These are phyloP conservation scores for Blastomyces emzantsi DNA, from an alignment of 2,329 filamentous ascomycete species.

Conservation along the genomic window DNA sequence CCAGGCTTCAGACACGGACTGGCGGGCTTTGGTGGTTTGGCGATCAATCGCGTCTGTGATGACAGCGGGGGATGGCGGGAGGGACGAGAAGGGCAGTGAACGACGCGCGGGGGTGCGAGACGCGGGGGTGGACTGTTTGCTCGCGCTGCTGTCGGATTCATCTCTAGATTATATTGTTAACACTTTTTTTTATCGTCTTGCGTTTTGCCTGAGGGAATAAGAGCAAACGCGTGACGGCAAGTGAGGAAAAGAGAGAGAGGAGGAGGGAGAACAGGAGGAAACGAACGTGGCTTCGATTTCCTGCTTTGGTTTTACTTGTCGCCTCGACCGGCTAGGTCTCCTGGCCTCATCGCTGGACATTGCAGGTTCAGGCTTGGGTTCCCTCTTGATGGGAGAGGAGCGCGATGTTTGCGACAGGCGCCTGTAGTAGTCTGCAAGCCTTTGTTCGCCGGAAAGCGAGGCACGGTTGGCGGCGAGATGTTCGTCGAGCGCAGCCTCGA, in stretches of 20 bases:
- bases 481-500: conserved; percentile 65
- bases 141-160: conserved; percentile 18
- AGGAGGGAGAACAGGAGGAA: neutral
- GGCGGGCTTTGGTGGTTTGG: conserved; percentile 36
- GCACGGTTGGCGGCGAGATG: conserved; percentile 61
- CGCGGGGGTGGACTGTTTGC: conserved; percentile 38
- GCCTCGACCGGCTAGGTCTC: conserved; percentile 31
- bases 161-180: conserved; percentile 15
- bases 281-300: conserved; percentile 20
- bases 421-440: conserved; percentile 68
- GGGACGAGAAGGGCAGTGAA: conserved; percentile 47
- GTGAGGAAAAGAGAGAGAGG: neutral
- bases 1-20: conserved; percentile 29
- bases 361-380: conserved; percentile 32
- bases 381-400: conserved; percentile 43
- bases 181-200: neutral
- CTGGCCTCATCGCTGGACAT: conserved; percentile 29
- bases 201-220: neutral
- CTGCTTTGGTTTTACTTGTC: conserved; percentile 35
- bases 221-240: neutral
- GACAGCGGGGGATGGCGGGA: conserved; percentile 71
- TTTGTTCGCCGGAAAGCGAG: conserved; percentile 53
- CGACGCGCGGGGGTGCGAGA: conserved; percentile 33
- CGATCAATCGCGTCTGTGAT: conserved; percentile 69
- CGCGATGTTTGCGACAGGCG: conserved; percentile 30